phyloP scores from a whole-genome alignment of 2,329 filamentous ascomycete species.

The Didymella arachidicola region DNA sequence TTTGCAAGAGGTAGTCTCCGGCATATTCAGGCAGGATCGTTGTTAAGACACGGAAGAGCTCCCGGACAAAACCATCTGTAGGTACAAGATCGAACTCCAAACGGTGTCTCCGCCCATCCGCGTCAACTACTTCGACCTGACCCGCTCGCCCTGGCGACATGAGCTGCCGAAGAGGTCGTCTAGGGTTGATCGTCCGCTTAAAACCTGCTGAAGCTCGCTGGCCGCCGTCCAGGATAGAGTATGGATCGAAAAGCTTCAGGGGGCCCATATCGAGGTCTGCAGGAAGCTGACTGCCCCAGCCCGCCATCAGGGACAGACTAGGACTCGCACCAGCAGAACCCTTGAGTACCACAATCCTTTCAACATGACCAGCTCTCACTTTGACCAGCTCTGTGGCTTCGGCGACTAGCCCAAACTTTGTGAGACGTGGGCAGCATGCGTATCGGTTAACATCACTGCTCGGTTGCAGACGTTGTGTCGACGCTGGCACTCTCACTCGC shows the following conservation, averaged over 20 bases:
- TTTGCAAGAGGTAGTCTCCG: constrained; percentile 48
- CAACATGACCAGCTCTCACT: constrained; percentile 42
- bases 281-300: constrained; percentile 49
- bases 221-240: constrained; percentile 39
- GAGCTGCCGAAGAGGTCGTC: constrained; percentile 34
- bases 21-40: constrained; percentile 46
- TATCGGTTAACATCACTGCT: constrained; percentile 38
- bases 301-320: constrained; percentile 43
- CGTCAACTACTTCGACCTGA: constrained; percentile 45
- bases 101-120: constrained; percentile 43
- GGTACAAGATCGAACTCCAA: constrained; percentile 44
- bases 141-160: constrained; percentile 36
- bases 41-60: constrained; percentile 44
- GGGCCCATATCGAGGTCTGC: constrained; percentile 35
- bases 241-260: constrained; percentile 47
- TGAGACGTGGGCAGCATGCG: constrained; percentile 46
- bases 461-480: constrained; percentile 36
- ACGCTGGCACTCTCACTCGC: constrained; percentile 41
- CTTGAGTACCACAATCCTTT: constrained; percentile 42
- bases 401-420: constrained; percentile 37
- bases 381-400: constrained; percentile 43
- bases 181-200: constrained; percentile 41
- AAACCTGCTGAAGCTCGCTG: constrained; percentile 44
- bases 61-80: constrained; percentile 35
- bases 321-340: constrained; percentile 27